Evolutionary conservation across 352 stramenopile species (phyloP), one percentile per base, ranked within the genome.

Genomic region (Phytophthora hybrid): DNA sequence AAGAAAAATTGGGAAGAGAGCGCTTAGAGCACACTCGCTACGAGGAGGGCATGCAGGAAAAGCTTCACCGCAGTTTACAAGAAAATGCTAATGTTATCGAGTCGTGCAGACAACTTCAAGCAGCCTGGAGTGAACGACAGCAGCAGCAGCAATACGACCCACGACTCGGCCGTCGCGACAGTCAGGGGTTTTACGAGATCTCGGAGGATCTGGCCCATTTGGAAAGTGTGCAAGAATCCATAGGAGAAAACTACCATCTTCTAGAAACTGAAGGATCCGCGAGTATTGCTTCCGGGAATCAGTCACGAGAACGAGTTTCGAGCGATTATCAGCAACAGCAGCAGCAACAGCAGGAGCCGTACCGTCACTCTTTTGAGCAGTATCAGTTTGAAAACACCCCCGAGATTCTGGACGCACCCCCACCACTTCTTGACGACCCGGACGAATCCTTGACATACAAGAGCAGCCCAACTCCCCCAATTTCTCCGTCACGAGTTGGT

Each of bases 1-100:
- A 93, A 51, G 81, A 89, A 29, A 91, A 88, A 32, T 52, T 93
- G 5, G 74, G 72, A 23, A 81, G 74, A 34, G 86, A 93, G 26
- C 81, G 84, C 5, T 73, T 62, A 4, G 84, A 91, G 51, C 78
- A 84, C 31, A 69, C 52, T 1, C 78, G 74, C 9, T 83, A 87
- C 37, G 84, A 91, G 74, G 78, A 85, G 23, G 66, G 66, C 9
- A 74, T 89, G 74, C 76, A 85, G 18, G 62, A 78, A 31, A 82
- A 83, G 14, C 77, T 93, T 23, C 74, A 87, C 31, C 60, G 59
- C 19, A 84, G 75, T 21, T 63, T 92, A 10, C 77, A 83, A 23
- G 78, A 91, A 52, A 92, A 93, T 57, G 73, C 67, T 5, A 68
- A 57, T 7, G 71, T 92, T 1, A 70, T 91, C 14, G 54, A 82